A percentile compares a stretch with the other conserved stretches of the same genome.
Evolutionary conservation across 768 basidiomycete genomes (phyloP).

Genomic region (Gautieria morchelliformis): DNA sequence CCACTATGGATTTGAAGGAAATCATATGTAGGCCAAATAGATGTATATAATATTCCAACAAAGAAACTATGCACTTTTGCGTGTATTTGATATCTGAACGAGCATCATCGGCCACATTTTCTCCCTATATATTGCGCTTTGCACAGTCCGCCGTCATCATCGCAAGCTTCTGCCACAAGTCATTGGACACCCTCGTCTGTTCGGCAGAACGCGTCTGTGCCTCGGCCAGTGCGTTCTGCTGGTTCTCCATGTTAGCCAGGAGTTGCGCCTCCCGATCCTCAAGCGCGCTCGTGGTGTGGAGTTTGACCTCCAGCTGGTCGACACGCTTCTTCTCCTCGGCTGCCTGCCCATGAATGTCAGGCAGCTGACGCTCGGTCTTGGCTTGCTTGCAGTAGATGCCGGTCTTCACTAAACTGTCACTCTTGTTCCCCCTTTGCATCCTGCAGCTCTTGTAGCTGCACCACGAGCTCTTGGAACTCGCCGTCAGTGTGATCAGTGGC

Average conservation of each 20-base stretch:
- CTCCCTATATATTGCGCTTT: too few relatives aligned
- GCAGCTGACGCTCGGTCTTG: too few relatives aligned
- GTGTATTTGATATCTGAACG: too few relatives aligned
- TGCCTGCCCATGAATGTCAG: constrained; percentile 38
- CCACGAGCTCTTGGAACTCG: constrained; percentile 60
- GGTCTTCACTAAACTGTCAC: constrained; percentile 47
- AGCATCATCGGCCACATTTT: too few relatives aligned
- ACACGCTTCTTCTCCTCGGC: constrained; percentile 21
- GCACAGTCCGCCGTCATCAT: constrained; percentile 53
- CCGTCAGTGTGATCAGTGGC: constrained; percentile 69
- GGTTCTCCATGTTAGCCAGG: constrained; percentile 43
- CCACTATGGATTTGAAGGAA: too few relatives aligned
- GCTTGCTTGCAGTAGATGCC: constrained; percentile 42
- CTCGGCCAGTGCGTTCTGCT: constrained; percentile 53
- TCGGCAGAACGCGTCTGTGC: constrained; percentile 36
- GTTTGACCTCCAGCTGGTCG: constrained; percentile 44
- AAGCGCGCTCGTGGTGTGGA: constrained; percentile 50
- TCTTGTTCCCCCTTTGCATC: constrained; percentile 54
- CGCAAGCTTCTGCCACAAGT: too few relatives aligned
- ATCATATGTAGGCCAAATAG: too few relatives aligned
- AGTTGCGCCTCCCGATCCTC: constrained; percentile 58
- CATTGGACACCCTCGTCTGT: constrained; percentile 50
- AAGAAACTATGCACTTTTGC: too few relatives aligned
- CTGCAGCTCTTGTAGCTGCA: constrained; percentile 53
- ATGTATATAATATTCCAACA: too few relatives aligned